Conservation (phyloP, 768 basidiomycete species). For the Pleurotus giganteus region DNA sequence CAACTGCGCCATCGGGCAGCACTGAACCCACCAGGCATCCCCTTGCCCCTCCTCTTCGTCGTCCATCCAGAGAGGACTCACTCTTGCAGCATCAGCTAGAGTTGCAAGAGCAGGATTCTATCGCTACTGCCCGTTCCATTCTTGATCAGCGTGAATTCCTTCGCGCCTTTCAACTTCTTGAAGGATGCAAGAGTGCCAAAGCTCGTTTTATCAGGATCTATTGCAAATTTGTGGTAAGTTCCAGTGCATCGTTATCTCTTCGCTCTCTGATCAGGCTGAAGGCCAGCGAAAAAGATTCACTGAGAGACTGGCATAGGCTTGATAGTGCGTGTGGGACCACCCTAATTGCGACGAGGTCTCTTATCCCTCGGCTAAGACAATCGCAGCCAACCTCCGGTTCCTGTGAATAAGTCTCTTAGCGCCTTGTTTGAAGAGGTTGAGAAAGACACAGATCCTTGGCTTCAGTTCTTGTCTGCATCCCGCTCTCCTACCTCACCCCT, state of each 20-base stretch:
- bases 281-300: constrained; percentile 82
- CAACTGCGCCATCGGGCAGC: constrained; percentile 19
- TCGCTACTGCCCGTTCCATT: constrained; percentile 68
- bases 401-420: constrained; percentile 57
- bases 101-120: constrained; percentile 66
- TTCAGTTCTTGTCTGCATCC: constrained; percentile 71
- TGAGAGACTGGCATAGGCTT: constrained; percentile 83
- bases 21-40: constrained; percentile 26
- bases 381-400: constrained; percentile 64
- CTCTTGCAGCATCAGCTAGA: constrained; percentile 47
- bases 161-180: constrained; percentile 65
- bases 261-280: constrained; percentile 26
- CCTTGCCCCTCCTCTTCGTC: constrained; percentile 32
- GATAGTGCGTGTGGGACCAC: constrained; percentile 49
- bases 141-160: constrained; percentile 78
- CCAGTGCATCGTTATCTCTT: constrained; percentile 3
- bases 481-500: constrained; percentile 6
- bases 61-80: constrained; percentile 30
- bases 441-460: constrained; percentile 70
- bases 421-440: constrained; percentile 60
- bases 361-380: constrained; percentile 44
- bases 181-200: constrained; percentile 64
- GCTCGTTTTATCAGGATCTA: constrained; percentile 79
- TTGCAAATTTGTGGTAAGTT: constrained; percentile 80
- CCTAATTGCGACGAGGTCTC: neutral